phyloP scores from a whole-genome alignment of 129 eudicot species.

The Saussurea involucrata region DNA sequence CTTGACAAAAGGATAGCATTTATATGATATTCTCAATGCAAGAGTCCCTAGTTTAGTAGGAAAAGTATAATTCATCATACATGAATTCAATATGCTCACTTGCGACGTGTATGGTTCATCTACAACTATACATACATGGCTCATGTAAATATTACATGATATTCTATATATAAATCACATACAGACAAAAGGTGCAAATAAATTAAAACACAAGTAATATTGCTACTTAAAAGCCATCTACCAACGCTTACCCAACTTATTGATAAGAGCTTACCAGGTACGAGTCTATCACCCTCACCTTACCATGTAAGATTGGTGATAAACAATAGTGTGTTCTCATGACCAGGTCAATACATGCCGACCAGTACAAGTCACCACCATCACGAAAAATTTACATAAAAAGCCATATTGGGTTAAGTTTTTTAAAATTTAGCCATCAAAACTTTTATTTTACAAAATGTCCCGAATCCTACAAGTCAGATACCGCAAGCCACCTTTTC shows the following conservation, averaged over 20 bases:
- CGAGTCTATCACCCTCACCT: neutral
- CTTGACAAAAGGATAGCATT: neutral
- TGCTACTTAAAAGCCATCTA: neutral
- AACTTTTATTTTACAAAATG: no score
- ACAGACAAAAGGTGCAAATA: neutral
- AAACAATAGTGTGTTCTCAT: no score
- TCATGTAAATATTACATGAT: constrained; percentile 5
- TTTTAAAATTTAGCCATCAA: no score
- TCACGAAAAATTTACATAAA: no score
- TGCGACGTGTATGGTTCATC: neutral
- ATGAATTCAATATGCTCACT: neutral
- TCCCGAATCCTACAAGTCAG: no score
- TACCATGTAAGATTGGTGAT: neutral
- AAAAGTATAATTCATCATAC: neutral
- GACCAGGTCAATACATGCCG: neutral
- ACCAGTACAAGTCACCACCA: neutral
- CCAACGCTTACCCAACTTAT: neutral
- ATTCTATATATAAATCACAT: neutral
- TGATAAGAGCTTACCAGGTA: neutral
- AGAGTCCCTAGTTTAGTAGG: neutral
- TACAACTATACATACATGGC: neutral
- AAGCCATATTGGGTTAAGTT: no score
- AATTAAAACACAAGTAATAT: neutral
- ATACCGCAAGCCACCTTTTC: no score
- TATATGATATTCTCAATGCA: neutral